Conservation (phyloP, 169 alveolate species). For the Plasmodium vivax region DNA sequence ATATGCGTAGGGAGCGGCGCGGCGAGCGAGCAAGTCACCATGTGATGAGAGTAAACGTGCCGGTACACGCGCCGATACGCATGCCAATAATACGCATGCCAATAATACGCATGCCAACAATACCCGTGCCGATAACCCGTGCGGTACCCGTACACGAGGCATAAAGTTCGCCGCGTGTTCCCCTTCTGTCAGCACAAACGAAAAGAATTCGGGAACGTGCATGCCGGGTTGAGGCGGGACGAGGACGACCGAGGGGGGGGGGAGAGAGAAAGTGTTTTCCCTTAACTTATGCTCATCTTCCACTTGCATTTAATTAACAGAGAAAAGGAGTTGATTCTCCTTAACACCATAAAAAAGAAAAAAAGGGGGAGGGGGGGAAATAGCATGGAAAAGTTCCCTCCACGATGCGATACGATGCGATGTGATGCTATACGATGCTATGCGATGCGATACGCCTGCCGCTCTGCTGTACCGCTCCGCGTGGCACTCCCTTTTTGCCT, state of each 20-base stretch:
- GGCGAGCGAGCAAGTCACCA: background rate
- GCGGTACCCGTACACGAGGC: background rate
- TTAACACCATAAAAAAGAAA: background rate
- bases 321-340: background rate
- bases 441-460: background rate
- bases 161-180: background rate
- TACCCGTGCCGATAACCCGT: background rate
- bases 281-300: background rate
- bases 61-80: background rate
- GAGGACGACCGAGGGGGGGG: background rate
- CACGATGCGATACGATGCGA: no score
- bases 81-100: background rate
- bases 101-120: background rate
- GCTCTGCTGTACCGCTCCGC: background rate
- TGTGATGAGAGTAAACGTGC: background rate
- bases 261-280: background rate
- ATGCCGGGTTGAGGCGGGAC: background rate
- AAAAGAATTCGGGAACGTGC: background rate
- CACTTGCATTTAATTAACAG: background rate
- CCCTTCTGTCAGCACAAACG: background rate
- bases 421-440: no score
- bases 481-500: background rate
- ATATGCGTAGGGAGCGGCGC: background rate
- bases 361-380: background rate
- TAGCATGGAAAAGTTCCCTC: background rate